Evolutionary conservation across 2,329 filamentous ascomycete species (phyloP), one percentile per base, ranked within the genome.

Genomic region (Phaeomoniella chlamydospora): DNA sequence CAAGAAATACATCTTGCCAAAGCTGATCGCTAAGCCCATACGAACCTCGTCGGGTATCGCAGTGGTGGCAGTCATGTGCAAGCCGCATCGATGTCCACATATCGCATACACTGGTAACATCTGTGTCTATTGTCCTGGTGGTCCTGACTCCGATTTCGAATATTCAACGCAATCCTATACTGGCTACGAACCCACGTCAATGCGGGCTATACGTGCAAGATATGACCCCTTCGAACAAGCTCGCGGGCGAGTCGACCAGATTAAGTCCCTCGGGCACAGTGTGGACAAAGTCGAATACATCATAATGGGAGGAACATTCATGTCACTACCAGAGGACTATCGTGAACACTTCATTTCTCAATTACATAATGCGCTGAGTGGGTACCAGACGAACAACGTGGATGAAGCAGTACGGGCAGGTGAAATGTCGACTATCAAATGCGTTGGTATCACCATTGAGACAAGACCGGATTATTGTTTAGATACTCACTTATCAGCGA

Each of bases 231-330:
- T 94, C 49, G 90, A 98, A 59, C 90, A 98, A 64, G 90, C 90
- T 12, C 73, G 90, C 55, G 90, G 90, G 30, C 77, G 90, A 47
- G 88, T 98, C 4, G 92, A 98, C 49, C 90, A 98, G 62, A 85
- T 98, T 53, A 92, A 93, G 58, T 82, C 84, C 2, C 70, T 98
- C 0, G 90, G 90, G 1, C 90, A 98, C 58, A 94, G 85, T 32
- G 90, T 98, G 33, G 90, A 98, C 63, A 98, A 98, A 58, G 90
- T 98, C 15, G 90, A 98, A 64, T 98, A 96, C 58, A 98, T 98
- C 53, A 94, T 98, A 55, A 98, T 98, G 90, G 90, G 90, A 41
- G 90, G 90, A 45, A 98, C 90, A 0, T 98, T 98, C 61, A 98
- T 98, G 92, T 96, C 88, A 2, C 62, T 98, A 16, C 72, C 88